Percentiles rank a stretch among this genome's conserved stretches.
phyloP scores from a whole-genome alignment of 192 early-diverging fungal species.

The Podila horticola region DNA sequence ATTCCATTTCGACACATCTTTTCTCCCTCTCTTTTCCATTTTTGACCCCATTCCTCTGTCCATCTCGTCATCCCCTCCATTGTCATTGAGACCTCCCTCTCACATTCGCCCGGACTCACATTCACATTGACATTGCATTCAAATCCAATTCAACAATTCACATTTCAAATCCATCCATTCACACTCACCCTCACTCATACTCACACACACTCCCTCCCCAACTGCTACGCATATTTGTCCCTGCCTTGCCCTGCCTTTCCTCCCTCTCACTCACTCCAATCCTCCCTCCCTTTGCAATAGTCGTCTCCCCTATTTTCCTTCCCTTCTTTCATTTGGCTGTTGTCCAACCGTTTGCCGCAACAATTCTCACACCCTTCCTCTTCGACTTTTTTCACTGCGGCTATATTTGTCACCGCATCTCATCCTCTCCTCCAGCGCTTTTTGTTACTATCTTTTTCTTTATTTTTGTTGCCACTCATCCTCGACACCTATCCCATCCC shows the following conservation, averaged over 20 bases:
- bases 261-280: background rate
- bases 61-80: background rate
- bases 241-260: background rate
- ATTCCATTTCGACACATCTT: background rate
- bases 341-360: constrained; percentile 4
- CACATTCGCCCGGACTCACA: background rate
- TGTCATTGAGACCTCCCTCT: background rate
- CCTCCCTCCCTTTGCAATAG: background rate
- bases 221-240: background rate
- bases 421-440: background rate
- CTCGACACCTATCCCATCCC: constrained; percentile 9
- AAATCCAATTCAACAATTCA: too few species aligned
- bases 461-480: constrained; percentile 1
- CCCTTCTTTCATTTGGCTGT: background rate
- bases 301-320: too few species aligned
- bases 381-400: background rate
- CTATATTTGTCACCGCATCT: background rate
- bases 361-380: constrained; percentile 2
- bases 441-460: background rate
- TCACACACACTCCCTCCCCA: background rate
- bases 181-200: background rate
- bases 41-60: background rate
- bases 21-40: background rate
- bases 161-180: too few species aligned
- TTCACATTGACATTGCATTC: too few species aligned